Percentiles rank a stretch among this genome's conserved stretches.
Evolutionary conservation across 768 basidiomycete species (phyloP).

Genomic region (Nidularia sp.): DNA sequence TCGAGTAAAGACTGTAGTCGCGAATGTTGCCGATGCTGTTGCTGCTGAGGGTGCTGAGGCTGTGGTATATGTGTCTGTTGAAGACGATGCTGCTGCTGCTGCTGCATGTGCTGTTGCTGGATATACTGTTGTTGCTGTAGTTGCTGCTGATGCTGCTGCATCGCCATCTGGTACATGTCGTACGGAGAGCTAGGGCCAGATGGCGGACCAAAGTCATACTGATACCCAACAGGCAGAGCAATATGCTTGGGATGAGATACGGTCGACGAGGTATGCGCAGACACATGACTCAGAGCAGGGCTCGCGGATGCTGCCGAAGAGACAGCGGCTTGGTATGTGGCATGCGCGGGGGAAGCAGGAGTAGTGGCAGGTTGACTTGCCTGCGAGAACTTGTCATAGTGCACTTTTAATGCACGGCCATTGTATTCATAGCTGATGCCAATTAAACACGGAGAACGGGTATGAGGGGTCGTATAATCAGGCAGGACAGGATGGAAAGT

Average conservation of each 20-base stretch:
- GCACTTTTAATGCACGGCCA: conserved; percentile 83
- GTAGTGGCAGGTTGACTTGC: conserved; percentile 13
- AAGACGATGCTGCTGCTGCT: conserved; percentile 1
- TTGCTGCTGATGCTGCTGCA: conserved; percentile 7
- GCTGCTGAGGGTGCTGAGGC: neutral
- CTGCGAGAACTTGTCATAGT: conserved; percentile 79
- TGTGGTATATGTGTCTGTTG: neutral
- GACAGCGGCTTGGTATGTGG: conserved; percentile 3
- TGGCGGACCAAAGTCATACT: conserved; percentile 30
- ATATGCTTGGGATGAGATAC: conserved; percentile 19
- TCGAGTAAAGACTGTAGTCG: neutral
- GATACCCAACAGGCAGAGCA: conserved; percentile 27
- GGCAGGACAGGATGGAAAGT: conserved; percentile 4
- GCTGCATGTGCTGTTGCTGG: conserved; percentile 4
- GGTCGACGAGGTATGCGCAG: neutral
- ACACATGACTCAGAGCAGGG: neutral
- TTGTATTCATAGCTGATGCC: conserved; percentile 76
- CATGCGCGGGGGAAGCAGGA: conserved; percentile 15
- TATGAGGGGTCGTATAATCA: conserved; percentile 1
- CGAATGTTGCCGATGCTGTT: neutral
- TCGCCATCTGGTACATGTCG: conserved; percentile 18
- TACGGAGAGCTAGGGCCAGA: conserved; percentile 34
- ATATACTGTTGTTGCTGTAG: neutral
- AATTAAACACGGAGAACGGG: neutral
- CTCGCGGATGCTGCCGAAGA: conserved; percentile 6